phyloP scores from a whole-genome alignment of 2,329 filamentous ascomycete genomes.

The Fusarium bulbicola region DNA sequence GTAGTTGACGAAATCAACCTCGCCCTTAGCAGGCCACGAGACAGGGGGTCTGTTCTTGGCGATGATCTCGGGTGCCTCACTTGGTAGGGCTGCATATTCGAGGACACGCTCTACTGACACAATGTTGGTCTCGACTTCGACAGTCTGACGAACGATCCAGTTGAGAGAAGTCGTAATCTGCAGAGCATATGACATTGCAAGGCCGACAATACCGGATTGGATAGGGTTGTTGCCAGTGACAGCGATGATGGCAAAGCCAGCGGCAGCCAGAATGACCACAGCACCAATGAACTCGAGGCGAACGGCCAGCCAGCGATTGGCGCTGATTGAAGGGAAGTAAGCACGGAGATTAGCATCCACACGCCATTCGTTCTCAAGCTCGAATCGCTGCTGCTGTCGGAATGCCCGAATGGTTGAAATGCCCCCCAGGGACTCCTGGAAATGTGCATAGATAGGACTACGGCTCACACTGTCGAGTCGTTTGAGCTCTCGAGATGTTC shows the following conservation, averaged over 20 bases:
- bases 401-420: constrained; percentile 96
- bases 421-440: constrained; percentile 95
- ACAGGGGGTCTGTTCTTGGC: constrained; percentile 86
- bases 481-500: constrained; percentile 96
- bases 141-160: constrained; percentile 98
- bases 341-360: constrained; percentile 94
- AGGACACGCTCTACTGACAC: constrained; percentile 97
- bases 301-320: constrained; percentile 93
- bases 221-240: constrained; percentile 74
- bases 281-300: constrained; percentile 96
- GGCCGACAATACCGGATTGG: constrained; percentile 80
- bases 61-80: constrained; percentile 94
- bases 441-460: constrained; percentile 97
- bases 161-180: constrained; percentile 98
- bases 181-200: constrained; percentile 96
- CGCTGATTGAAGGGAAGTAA: constrained; percentile 95
- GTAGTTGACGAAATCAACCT: constrained; percentile 91
- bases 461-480: constrained; percentile 93
- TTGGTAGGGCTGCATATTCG: constrained; percentile 90
- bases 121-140: constrained; percentile 99
- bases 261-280: constrained; percentile 88
- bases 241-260: constrained; percentile 82
- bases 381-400: constrained; percentile 86
- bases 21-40: constrained; percentile 90
- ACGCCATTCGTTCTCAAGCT: constrained; percentile 95